Base-by-base conservation (phyloP, 2,329 filamentous ascomycete species). In the Colletotrichum sublineola region DNA sequence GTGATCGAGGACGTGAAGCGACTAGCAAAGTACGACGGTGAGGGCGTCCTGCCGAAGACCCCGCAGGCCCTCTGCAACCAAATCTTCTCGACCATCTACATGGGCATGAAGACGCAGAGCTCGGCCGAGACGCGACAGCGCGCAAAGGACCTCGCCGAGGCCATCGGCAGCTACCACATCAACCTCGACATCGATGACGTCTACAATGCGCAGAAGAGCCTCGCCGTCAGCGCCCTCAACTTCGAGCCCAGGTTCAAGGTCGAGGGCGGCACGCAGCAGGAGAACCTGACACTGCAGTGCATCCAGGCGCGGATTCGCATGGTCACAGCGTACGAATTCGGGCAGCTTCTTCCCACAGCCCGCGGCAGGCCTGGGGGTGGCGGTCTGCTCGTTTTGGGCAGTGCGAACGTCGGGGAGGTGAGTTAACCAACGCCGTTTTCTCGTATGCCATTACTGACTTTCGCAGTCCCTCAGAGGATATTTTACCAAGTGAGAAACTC, bases 131-230 rank as follows among this genome's bases (percentile, higher is more conserved):
- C 93, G 0, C 84, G 93, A 12, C 84, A 86, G 58, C 85, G 94
- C 38, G 92, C 94, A 1, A 88, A 88, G 77, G 84, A 87, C 0
- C 85, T 96, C 0, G 80, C 87, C 5, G 77, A 84, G 5, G 85
- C 84, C 5, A 94, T 96, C 64, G 93, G 93, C 3, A 85, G 88
- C 20, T 91, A 94, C 77, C 94, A 96, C 78, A 85, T 89, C 5
- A 88, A 95, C 77, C 84, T 94, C 56, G 89, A 94, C 77, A 94
- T 96, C 68, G 94, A 96, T 77, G 85, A 86, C 1, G 86, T 91
- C 11, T 90, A 91, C 73, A 83, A 87, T 29, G 88, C 91, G 0
- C 83, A 91, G 63, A 89, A 88, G 75, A 86, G 85, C 55, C 81
- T 94, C 1, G 84, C 94, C 67, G 85, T 86, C 0, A 79, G 85